phyloP scores from a whole-genome alignment of 179 eudicot species.

The Vitellaria paradoxa region DNA sequence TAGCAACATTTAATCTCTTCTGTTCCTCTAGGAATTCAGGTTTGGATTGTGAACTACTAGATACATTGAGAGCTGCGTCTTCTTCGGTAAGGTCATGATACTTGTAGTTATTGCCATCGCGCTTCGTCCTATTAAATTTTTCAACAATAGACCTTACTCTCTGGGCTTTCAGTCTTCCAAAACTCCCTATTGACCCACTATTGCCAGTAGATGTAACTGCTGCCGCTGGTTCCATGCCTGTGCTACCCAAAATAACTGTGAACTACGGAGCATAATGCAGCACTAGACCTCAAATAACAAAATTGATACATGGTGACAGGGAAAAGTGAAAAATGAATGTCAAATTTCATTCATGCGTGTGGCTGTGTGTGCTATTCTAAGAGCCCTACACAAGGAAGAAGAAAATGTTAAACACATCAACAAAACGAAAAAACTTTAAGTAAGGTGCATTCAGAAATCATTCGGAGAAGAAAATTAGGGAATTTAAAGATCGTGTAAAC shows the following conservation, averaged over 20 bases:
- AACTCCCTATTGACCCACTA: conserved; percentile 29
- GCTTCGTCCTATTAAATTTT: conserved; percentile 35
- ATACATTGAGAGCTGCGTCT: conserved; percentile 17
- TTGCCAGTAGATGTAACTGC: neutral
- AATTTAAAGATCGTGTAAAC: no score
- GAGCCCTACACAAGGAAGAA: no score
- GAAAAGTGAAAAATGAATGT: no score
- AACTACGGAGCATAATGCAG: neutral
- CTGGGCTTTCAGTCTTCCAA: conserved; percentile 66
- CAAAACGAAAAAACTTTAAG: no score
- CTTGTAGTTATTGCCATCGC: conserved; percentile 9
- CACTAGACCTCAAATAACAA: neutral
- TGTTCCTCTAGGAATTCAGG: conserved; percentile 21
- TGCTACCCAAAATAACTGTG: neutral
- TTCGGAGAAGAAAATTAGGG: no score
- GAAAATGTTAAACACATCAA: no score
- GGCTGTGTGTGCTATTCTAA: no score
- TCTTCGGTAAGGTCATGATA: conserved; percentile 26
- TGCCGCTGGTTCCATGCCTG: conserved; percentile 5
- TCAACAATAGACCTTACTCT: conserved; percentile 47
- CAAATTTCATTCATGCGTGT: no score
- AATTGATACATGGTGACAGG: neutral
- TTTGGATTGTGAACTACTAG: conserved; percentile 18
- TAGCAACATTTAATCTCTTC: conserved; percentile 11
- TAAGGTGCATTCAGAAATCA: no score